Evolutionary conservation across 805 yeast species (phyloP).

Genomic region (Candida ovalis): DNA sequence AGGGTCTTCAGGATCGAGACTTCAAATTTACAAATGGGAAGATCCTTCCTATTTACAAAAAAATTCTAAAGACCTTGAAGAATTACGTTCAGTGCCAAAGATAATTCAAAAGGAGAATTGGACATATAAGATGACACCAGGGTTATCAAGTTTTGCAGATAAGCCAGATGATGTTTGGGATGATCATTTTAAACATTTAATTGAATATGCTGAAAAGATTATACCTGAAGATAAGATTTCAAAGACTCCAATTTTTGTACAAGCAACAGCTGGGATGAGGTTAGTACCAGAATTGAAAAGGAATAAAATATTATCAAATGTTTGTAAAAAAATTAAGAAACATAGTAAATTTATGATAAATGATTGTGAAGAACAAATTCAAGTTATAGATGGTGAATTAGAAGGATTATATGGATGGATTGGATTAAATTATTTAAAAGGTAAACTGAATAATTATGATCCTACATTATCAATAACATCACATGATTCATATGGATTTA

Average conservation of each 20-base stretch:
- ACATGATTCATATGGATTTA: conserved; percentile 70
- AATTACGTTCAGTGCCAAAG: conserved; percentile 60
- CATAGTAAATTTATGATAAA: conserved; percentile 54
- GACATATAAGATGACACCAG: conserved; percentile 75
- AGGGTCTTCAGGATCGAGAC: conserved; percentile 92
- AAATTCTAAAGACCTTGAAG: conserved; percentile 28
- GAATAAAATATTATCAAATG: conserved; percentile 47
- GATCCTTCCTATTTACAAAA: conserved; percentile 39
- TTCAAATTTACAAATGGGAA: conserved; percentile 80
- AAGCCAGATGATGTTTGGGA: conserved; percentile 59
- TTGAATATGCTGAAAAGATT: conserved; percentile 63
- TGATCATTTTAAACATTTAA: conserved; percentile 61
- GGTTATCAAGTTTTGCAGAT: conserved; percentile 67
- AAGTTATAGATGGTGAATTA: conserved; percentile 88
- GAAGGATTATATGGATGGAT: conserved; percentile 98
- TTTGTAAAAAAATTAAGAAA: conserved; percentile 54
- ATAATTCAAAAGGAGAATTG: conserved; percentile 62
- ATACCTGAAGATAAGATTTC: conserved; percentile 59
- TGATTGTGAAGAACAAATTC: conserved; percentile 67
- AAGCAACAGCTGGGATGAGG: conserved; percentile 98
- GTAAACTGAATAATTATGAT: conserved; percentile 52
- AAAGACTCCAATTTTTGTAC: conserved; percentile 82
- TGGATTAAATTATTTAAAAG: conserved; percentile 79
- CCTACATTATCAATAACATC: conserved; percentile 16
- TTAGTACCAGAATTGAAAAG: conserved; percentile 56